Base-by-base conservation (phyloP, 192 early-diverging fungal genomes). In the Entomortierella chlamydospora region DNA sequence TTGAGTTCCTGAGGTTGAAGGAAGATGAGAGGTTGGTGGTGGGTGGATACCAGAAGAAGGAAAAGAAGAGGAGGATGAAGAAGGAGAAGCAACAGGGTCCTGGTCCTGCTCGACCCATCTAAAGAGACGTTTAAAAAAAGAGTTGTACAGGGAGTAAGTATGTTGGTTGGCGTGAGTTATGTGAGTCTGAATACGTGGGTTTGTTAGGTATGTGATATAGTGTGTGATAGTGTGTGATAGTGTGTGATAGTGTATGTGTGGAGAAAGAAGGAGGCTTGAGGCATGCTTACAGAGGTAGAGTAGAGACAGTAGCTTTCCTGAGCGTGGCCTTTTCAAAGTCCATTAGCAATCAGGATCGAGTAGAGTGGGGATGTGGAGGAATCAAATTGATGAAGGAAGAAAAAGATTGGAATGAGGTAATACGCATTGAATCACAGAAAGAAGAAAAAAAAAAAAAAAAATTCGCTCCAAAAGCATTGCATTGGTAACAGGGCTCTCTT, bases 271-370 rank as follows among this genome's bases (percentile, higher is more conserved):
- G n/a, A 31, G 25, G 6, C 7, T n/a, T 22, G 51, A 30, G 23
- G 47, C 39, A 25, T 20, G 45, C 76, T 51, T 79, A 79, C 76
- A 61, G 41, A 17, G 76, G 76, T 41, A 66, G 42, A 37, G 68
- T 79, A 22, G 56, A 65, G 29, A 79, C 76, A 15, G 67, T 37
- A 15, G 76, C 54, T 61, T 79, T 79, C 39, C 70, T 70, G 50
- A 79, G 67, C 5, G 76, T 79, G 12, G 76, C 76, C 57, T 53
- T 56, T 63, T 79, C 62, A 61, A 79, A 60, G 57, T 79, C 71
- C 61, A 62, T 68, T 53, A 52, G 45, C 43, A 55, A 12, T 2
- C 23, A 39, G 23, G 33, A 25, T 18, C 1, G 61, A 29, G 30
- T 25, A 54, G 45, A 52, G 22, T 29, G 5, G 59, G 59, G 23